These are phyloP conservation scores for Hevea brasiliensis DNA, from an alignment of 345 rosid genomes.

Conservation along the genomic window DNA sequence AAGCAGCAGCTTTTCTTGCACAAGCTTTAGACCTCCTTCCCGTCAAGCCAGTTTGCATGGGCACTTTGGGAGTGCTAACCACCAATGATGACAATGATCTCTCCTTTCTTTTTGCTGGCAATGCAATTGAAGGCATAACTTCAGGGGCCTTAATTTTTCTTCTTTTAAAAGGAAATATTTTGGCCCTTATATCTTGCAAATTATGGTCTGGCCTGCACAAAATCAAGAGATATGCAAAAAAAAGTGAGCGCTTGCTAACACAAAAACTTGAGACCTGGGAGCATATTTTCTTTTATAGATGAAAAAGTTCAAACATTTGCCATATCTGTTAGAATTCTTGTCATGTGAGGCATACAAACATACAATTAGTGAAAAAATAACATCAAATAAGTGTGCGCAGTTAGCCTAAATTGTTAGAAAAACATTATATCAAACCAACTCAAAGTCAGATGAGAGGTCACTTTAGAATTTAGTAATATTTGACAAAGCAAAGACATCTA, in stretches of 20 bases:
- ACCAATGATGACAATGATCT: constrained; percentile 92
- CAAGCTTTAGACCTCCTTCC: constrained; percentile 71
- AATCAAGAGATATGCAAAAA: constrained; percentile 16
- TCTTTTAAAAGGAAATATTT: constrained; percentile 75
- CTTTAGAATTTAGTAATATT: background rate
- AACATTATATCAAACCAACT: constrained; percentile 4
- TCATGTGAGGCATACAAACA: background rate
- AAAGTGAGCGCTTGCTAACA: background rate
- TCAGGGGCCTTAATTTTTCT: constrained; percentile 69
- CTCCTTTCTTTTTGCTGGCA: constrained; percentile 89
- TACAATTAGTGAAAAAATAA: background rate
- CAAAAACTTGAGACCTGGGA: background rate
- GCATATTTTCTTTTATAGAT: background rate
- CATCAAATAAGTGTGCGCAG: background rate
- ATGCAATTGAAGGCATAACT: constrained; percentile 49
- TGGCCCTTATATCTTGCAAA: constrained; percentile 85
- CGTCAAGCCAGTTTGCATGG: constrained; percentile 59
- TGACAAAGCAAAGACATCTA: background rate
- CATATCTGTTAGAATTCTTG: background rate
- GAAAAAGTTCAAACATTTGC: background rate
- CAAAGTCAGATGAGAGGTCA: constrained; percentile 2
- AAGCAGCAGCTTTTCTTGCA: constrained; percentile 51
- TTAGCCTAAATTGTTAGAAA: background rate
- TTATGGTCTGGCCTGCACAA: constrained; percentile 71
- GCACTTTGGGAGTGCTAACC: constrained; percentile 74